These are phyloP conservation scores for Takakia lepidozioides DNA, from an alignment of 225 moss, liverwort and hornwort species.

Conservation along the genomic window DNA sequence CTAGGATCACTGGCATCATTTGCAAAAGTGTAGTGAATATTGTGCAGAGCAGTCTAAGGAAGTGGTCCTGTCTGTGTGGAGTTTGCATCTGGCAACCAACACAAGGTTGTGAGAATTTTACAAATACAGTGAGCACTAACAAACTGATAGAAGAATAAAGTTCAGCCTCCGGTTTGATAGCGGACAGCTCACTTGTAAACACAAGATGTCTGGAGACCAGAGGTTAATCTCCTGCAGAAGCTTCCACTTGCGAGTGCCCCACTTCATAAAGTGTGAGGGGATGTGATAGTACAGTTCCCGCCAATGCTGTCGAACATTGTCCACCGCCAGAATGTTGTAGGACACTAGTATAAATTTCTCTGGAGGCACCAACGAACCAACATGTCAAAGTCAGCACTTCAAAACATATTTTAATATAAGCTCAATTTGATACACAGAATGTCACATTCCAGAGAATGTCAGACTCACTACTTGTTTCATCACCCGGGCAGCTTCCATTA, in stretches of 20 bases:
- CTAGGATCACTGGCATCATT: no score
- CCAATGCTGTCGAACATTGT: constrained; percentile 54
- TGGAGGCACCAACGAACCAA: constrained; percentile 3
- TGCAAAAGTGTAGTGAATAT: no score
- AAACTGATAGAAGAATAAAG: no score
- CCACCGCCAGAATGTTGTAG: constrained; percentile 89
- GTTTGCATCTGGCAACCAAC: no score
- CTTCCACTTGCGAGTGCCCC: constrained; percentile 72
- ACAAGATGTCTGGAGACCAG: constrained; percentile 91
- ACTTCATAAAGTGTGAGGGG: constrained; percentile 50
- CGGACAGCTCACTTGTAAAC: constrained; percentile 76
- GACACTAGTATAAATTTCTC: constrained; percentile 81
- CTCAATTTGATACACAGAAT: not conserved
- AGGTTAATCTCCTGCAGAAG: constrained; percentile 65
- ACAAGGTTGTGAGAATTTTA: no score
- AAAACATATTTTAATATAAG: not conserved
- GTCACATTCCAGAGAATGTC: not conserved
- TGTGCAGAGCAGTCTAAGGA: no score
- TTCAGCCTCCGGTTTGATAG: no score
- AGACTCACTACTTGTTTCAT: constrained; percentile 5
- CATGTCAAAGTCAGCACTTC: not conserved
- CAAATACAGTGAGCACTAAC: no score
- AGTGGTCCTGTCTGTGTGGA: no score
- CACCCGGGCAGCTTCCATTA: not conserved
- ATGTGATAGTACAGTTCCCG: constrained; percentile 64